Evolutionary conservation across 306 rosid species (phyloP).

Genomic region (Corylus heterophylla): DNA sequence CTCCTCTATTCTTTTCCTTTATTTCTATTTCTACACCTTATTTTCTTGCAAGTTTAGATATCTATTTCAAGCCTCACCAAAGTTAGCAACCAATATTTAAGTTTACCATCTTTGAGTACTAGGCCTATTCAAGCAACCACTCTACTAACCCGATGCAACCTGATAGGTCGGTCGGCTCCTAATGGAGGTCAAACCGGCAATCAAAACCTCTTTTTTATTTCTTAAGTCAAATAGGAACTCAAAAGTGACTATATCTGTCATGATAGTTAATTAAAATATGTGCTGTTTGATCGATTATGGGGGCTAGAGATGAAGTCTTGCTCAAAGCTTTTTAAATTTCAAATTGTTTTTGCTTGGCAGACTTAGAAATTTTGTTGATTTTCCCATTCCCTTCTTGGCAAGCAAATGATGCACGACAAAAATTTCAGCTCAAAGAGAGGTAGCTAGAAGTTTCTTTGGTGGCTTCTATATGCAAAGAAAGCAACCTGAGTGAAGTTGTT

Average conservation of each 20-base stretch:
- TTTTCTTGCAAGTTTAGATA: no score
- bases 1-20: no score
- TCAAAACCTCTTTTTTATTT: no score
- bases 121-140: no score
- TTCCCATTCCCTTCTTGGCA: slow-evolving; percentile 21
- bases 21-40: no score
- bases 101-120: no score
- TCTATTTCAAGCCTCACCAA: no score
- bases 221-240: no score
- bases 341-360: background rate
- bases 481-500: slow-evolving; percentile 2
- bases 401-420: slow-evolving; percentile 7
- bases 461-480: slow-evolving; percentile 9
- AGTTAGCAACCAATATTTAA: no score
- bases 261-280: slow-evolving; percentile 13
- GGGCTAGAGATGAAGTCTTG: background rate
- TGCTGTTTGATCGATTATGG: slow-evolving; percentile 2
- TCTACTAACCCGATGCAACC: no score
- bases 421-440: slow-evolving; percentile 5
- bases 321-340: slow-evolving; percentile 3
- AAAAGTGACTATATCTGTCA: background rate
- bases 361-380: background rate
- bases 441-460: background rate
- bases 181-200: no score
- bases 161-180: no score